Conservation (phyloP, 441 rosid genomes). For the Iberis amara region DNA sequence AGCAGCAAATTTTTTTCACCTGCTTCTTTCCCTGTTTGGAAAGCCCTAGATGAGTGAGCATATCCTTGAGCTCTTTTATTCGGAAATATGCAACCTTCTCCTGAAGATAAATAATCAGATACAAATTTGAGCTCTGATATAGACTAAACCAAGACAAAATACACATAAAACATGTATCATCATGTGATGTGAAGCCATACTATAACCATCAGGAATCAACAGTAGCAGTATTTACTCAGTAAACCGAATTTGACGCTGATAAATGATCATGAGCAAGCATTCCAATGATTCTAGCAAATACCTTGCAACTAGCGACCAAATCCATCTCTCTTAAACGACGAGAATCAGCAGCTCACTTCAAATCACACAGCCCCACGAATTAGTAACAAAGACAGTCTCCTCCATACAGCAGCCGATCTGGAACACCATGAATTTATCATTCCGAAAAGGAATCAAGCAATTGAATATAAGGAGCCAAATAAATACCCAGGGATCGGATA, state of each 20-base stretch:
- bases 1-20: conserved; percentile 35
- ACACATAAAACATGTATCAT: not conserved
- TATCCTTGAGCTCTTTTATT: conserved; percentile 90
- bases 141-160: not conserved
- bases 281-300: conserved; percentile 23
- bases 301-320: conserved; percentile 68
- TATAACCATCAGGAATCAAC: conserved; percentile 13
- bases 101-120: conserved; percentile 30
- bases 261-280: no score
- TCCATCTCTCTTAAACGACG: conserved; percentile 43
- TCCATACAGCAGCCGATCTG: conserved; percentile 37
- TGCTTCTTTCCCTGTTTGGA: conserved; percentile 95
- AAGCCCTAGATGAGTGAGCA: conserved; percentile 66
- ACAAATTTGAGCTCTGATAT: not conserved
- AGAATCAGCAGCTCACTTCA: conserved; percentile 20
- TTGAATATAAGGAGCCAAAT: not conserved
- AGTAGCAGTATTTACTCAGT: not conserved
- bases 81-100: conserved; percentile 77
- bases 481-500: conserved; percentile 26
- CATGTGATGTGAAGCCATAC: not conserved
- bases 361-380: conserved; percentile 22
- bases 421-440: not conserved
- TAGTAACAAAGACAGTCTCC: conserved; percentile 24
- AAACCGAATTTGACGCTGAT: no score
- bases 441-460: not conserved